Base-by-base conservation (phyloP, 345 rosid genomes). In the Capsella bursapastoris region DNA sequence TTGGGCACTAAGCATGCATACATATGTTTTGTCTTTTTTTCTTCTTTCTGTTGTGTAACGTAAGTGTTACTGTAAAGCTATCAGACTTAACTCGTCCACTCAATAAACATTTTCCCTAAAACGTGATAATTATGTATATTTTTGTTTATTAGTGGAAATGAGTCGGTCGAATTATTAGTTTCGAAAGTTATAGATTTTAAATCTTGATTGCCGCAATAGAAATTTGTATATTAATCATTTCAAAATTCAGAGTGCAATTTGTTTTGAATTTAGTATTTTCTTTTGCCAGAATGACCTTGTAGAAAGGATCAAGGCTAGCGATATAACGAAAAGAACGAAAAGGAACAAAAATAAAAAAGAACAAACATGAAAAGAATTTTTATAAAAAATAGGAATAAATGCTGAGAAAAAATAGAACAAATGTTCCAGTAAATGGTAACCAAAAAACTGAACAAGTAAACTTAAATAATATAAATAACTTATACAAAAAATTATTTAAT, bases 1-100 rank as follows among this genome's bases (percentile, higher is more conserved):
- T 61, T 61, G 1, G 15, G 64, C 48, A 60, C 9, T 5, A 41
- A 47, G n/a, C 51, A n/a, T 47, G 51, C 50, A 45, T 45, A 34
- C 5, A 34, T 5, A 13, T 14, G 16, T 45, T 45, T 45, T 45
- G 44, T 14, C 28, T 57, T 34, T 32, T 32, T 34, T 40, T 10
- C 3, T 11, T 1, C 4, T 43, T 8, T 8, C 9, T 28, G 13
- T 8, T 9, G 14, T 59, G 32, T 60, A 60, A 25, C 49, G 64
- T 38, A 60, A 60, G 22, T 60, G 11, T 8, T 8, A 60, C 48
- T 41, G 16, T 27, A 25, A 61, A 41, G 50, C 35, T 41, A 61
- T 41, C 35, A 41, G 8, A 38, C 16, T 18, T 37, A 13, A 6
- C 18, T 59, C 48, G 16, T 5, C 27, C 64, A 37, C 11, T 35